Evolutionary conservation across 2,329 filamentous ascomycete species (phyloP).

Genomic region (Phaeosphaeria sp.): DNA sequence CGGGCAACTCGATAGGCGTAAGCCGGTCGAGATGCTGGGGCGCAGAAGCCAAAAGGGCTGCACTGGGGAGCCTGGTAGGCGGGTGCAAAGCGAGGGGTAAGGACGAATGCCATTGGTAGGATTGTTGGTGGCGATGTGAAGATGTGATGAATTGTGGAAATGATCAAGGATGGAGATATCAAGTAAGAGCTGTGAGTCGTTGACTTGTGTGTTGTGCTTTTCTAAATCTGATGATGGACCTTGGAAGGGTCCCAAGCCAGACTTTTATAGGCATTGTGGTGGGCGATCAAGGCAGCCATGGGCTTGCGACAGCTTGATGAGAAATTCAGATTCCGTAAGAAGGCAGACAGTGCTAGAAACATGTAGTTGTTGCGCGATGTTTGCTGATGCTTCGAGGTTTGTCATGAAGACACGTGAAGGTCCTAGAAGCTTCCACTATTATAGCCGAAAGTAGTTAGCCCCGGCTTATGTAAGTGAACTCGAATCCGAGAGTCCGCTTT

Average conservation of each 20-base stretch:
- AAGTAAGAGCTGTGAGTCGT: slow-evolving; percentile 23
- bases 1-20: slow-evolving; percentile 25
- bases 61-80: slow-evolving; percentile 37
- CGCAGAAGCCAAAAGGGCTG: slow-evolving; percentile 36
- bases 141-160: slow-evolving; percentile 6
- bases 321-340: slow-evolving; percentile 36
- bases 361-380: slow-evolving; percentile 23
- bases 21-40: slow-evolving; percentile 24
- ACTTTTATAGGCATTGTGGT: slow-evolving; percentile 42
- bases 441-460: slow-evolving; percentile 5
- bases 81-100: slow-evolving; percentile 41
- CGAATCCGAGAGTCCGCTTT: neutral
- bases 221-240: slow-evolving; percentile 34
- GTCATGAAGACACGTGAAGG: slow-evolving; percentile 25
- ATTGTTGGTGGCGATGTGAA: slow-evolving; percentile 4
- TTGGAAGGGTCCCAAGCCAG: slow-evolving; percentile 12
- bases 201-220: slow-evolving; percentile 28
- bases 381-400: slow-evolving; percentile 34
- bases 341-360: slow-evolving; percentile 35
- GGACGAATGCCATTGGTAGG: slow-evolving; percentile 42
- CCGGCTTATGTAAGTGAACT: neutral
- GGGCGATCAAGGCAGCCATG: slow-evolving; percentile 30
- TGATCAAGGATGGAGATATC: slow-evolving; percentile 19
- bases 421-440: slow-evolving; percentile 35
- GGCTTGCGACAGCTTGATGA: slow-evolving; percentile 33